phyloP scores from a whole-genome alignment of 129 eudicot genomes.

The Centella asiatica region DNA sequence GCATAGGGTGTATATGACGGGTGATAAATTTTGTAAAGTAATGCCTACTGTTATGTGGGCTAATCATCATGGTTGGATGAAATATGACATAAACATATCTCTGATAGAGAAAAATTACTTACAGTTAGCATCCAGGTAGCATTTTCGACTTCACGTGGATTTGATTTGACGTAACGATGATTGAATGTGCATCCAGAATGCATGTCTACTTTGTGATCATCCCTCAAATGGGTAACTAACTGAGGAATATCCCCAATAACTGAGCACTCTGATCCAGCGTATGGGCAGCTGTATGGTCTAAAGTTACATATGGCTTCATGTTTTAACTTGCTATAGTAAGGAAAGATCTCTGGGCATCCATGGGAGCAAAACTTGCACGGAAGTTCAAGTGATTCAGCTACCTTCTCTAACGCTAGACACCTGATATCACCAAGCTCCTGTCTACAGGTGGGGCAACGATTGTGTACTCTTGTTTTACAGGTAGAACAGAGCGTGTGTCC shows the following conservation, averaged over 20 bases:
- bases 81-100: background rate
- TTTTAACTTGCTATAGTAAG: constrained; percentile 45
- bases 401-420: constrained; percentile 44
- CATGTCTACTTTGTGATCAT: constrained; percentile 51
- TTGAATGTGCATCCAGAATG: constrained; percentile 52
- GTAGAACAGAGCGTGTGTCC: constrained; percentile 52
- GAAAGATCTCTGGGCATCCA: constrained; percentile 49
- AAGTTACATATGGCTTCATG: constrained; percentile 42
- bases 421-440: constrained; percentile 51
- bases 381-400: constrained; percentile 47
- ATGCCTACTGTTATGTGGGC: no score
- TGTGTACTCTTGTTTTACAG: constrained; percentile 43
- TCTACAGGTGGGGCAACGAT: constrained; percentile 46
- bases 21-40: no score
- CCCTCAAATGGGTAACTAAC: constrained; percentile 37
- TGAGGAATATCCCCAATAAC: constrained; percentile 39
- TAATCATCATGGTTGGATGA: no score
- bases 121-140: constrained; percentile 61
- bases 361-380: constrained; percentile 42
- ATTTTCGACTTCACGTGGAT: constrained; percentile 49
- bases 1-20: no score
- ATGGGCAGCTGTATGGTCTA: constrained; percentile 49
- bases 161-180: constrained; percentile 51
- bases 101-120: constrained; percentile 4
- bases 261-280: constrained; percentile 52